Evolutionary conservation across 2,329 filamentous ascomycete species (phyloP).

Genomic region (Ophiostoma sp.): DNA sequence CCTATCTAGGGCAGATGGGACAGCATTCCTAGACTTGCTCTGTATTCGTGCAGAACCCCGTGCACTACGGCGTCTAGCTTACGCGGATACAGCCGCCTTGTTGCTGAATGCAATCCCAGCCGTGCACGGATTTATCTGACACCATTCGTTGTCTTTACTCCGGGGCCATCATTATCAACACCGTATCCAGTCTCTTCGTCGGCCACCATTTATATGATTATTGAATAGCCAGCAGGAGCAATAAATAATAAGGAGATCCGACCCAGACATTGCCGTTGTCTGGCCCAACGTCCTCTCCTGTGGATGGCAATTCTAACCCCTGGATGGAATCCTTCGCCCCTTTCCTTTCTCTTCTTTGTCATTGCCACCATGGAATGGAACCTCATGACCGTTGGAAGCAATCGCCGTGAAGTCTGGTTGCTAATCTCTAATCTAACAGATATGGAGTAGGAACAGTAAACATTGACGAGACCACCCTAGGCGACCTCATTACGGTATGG

Average conservation of each 20-base stretch:
- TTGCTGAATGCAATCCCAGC: neutral
- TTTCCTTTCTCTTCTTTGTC: neutral
- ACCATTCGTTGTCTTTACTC: neutral
- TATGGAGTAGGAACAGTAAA: neutral
- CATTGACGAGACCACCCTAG: neutral
- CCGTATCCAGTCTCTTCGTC: too few species aligned
- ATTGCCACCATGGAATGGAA: neutral
- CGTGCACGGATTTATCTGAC: neutral
- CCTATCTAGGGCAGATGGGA: neutral
- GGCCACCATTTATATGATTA: too few species aligned
- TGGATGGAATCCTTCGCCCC: neutral
- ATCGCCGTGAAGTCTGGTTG: neutral
- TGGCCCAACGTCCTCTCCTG: neutral
- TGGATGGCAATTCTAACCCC: neutral
- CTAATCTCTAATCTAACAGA: too few species aligned
- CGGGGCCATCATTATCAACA: neutral
- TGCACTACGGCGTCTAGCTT: neutral
- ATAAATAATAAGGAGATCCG: neutral
- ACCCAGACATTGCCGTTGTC: neutral
- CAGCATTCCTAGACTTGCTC: neutral
- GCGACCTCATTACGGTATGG: neutral
- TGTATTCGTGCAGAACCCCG: neutral
- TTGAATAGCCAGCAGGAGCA: neutral
- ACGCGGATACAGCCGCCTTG: neutral
- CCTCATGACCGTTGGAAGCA: conserved; percentile 7